Conservation (phyloP, 352 stramenopile genomes). For the Phytophthora fragariae region DNA sequence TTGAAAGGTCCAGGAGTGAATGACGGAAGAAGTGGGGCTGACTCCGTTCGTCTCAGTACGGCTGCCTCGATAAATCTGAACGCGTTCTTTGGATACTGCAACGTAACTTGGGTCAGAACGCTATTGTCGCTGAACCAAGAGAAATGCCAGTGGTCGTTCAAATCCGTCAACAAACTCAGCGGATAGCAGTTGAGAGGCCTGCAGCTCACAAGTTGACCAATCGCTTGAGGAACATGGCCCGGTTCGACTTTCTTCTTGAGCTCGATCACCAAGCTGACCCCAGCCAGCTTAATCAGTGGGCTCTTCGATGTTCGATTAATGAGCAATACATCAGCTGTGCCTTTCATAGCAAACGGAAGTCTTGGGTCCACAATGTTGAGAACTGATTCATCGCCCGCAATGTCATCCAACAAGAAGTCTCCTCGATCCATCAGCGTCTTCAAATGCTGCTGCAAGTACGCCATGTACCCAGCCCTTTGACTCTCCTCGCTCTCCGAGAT, state of each 20-base stretch:
- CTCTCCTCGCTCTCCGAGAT: slow-evolving; percentile 21
- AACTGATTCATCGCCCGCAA: slow-evolving; percentile 17
- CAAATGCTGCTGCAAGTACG: slow-evolving; percentile 41
- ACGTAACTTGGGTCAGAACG: slow-evolving; percentile 31
- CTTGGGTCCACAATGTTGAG: slow-evolving; percentile 33
- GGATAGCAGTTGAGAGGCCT: slow-evolving; percentile 33
- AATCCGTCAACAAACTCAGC: slow-evolving; percentile 40
- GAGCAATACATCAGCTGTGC: slow-evolving; percentile 43
- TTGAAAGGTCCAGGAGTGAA: too few species aligned
- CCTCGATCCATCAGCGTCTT: slow-evolving; percentile 34
- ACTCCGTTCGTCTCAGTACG: background rate
- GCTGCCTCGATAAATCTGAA: slow-evolving; percentile 32
- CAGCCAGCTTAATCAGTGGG: slow-evolving; percentile 34
- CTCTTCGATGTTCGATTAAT: slow-evolving; percentile 22
- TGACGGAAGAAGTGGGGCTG: too few species aligned
- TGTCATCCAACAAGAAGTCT: slow-evolving; percentile 6
- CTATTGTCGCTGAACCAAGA: slow-evolving; percentile 34
- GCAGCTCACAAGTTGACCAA: slow-evolving; percentile 39
- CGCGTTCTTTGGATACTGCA: slow-evolving; percentile 38
- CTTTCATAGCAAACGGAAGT: slow-evolving; percentile 39
- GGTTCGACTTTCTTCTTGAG: slow-evolving; percentile 34
- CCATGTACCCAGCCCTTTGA: slow-evolving; percentile 38
- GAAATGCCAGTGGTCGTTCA: slow-evolving; percentile 42
- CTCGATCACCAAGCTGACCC: slow-evolving; percentile 38
- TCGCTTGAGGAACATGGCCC: slow-evolving; percentile 31